phyloP scores from a whole-genome alignment of 2,329 filamentous ascomycete genomes.

The Penicillium palitans region DNA sequence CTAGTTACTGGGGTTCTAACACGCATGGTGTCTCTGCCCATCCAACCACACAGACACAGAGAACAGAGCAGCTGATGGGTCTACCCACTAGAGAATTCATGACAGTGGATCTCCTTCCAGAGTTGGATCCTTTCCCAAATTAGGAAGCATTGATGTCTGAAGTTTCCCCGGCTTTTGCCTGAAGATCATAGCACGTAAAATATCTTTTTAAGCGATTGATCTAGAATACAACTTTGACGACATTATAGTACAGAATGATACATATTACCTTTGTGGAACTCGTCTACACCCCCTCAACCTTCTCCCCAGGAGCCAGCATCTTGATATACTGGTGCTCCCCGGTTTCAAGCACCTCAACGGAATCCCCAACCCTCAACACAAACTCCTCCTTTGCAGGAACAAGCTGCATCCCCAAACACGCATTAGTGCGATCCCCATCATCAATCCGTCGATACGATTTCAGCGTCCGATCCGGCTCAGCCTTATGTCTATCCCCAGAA shows the following conservation, averaged over 20 bases:
- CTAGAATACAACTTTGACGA: background rate
- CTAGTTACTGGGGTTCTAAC: too few relatives aligned
- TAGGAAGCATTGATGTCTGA: background rate
- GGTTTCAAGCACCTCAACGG: conserved; percentile 42
- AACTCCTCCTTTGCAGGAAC: conserved; percentile 39
- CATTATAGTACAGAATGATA: background rate
- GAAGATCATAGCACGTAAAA: background rate
- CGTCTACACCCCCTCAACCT: conserved; percentile 28
- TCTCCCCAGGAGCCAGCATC: conserved; percentile 38
- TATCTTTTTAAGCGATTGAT: background rate
- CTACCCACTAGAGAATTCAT: background rate
- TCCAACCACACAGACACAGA: too few relatives aligned
- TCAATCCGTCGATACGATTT: conserved; percentile 54
- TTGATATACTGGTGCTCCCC: conserved; percentile 49
- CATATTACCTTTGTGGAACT: background rate
- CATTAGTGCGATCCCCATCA: conserved; percentile 48
- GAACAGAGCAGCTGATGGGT: too few relatives aligned
- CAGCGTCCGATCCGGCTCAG: conserved; percentile 53
- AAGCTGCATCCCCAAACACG: conserved; percentile 57
- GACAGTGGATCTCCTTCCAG: background rate
- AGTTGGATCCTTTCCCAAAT: background rate
- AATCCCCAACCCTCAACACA: conserved; percentile 41
- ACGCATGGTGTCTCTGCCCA: too few relatives aligned
- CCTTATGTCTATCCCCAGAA: conserved; percentile 51
- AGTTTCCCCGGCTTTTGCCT: background rate